These are phyloP conservation scores for Sicyos baderoa DNA, from an alignment of 306 rosid species.

Conservation along the genomic window DNA sequence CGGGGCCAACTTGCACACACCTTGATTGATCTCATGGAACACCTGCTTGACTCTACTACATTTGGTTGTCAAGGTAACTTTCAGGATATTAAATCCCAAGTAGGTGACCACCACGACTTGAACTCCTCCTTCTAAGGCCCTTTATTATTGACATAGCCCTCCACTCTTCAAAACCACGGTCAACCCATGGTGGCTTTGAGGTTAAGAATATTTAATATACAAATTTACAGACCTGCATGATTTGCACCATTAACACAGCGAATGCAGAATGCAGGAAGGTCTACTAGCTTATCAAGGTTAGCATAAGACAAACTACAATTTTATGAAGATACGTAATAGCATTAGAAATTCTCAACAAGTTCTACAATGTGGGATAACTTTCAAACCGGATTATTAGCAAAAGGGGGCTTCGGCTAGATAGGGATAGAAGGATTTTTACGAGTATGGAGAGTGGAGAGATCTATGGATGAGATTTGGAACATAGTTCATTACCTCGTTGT, in stretches of 20 bases:
- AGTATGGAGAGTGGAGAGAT: neutral
- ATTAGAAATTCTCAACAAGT: neutral
- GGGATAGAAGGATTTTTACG: neutral
- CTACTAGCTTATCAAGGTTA: neutral
- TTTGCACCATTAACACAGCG: neutral
- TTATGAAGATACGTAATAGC: neutral
- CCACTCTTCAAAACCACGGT: too few species aligned
- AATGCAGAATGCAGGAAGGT: neutral
- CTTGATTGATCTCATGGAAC: too few species aligned
- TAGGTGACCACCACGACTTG: too few species aligned
- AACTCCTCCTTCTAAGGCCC: too few species aligned
- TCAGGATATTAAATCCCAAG: too few species aligned
- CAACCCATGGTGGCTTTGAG: too few species aligned
- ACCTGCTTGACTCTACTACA: too few species aligned
- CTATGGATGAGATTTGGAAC: neutral
- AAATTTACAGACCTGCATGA: neutral
- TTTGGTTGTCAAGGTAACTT: too few species aligned
- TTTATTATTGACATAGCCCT: too few species aligned
- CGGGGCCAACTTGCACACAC: too few species aligned
- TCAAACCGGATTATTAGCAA: neutral
- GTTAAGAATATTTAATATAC: neutral
- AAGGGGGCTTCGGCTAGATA: neutral
- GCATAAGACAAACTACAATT: neutral
- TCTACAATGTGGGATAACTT: neutral
- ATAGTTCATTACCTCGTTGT: neutral